Percentiles rank a stretch among this genome's conserved stretches.
These are phyloP conservation scores for Leccinum imitatum DNA, from an alignment of 768 basidiomycete species.

Conservation along the genomic window DNA sequence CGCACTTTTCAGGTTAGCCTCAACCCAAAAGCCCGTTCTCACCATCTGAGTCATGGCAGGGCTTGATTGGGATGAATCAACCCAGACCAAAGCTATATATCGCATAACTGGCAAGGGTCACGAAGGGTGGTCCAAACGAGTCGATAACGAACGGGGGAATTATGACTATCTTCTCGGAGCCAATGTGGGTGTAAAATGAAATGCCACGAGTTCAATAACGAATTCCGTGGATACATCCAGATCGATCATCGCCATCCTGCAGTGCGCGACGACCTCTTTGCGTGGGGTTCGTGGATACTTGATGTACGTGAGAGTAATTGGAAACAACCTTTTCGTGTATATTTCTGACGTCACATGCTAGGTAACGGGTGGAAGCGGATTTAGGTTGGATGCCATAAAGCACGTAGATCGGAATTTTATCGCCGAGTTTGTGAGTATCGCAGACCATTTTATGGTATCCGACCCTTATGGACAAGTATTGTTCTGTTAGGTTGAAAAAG, in stretches of 20 bases:
- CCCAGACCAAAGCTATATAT: conserved; percentile 63
- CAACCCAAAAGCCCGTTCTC: neutral
- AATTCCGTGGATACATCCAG: conserved; percentile 36
- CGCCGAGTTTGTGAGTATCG: conserved; percentile 58
- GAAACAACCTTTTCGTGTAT: neutral
- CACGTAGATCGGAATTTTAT: conserved; percentile 77
- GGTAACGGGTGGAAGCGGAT: conserved; percentile 71
- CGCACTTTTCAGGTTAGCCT: conserved; percentile 74
- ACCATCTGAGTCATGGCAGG: conserved; percentile 41
- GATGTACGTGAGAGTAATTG: conserved; percentile 35
- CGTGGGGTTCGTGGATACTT: conserved; percentile 82
- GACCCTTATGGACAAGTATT: neutral
- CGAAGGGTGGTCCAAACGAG: conserved; percentile 79
- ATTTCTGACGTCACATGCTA: conserved; percentile 26
- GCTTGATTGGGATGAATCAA: conserved; percentile 79
- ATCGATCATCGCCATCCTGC: conserved; percentile 84
- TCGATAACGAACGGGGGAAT: conserved; percentile 84
- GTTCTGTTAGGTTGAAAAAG: too few relatives aligned
- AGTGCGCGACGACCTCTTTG: conserved; percentile 68
- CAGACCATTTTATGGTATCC: neutral
- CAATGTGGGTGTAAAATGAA: conserved; percentile 47
- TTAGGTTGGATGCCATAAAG: conserved; percentile 89
- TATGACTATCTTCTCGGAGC: conserved; percentile 81
- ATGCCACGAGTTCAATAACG: conserved; percentile 2
- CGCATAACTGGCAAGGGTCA: conserved; percentile 65